Evolutionary conservation across 352 stramenopile genomes (phyloP).

Genomic region (Aphanomyces invadans): DNA sequence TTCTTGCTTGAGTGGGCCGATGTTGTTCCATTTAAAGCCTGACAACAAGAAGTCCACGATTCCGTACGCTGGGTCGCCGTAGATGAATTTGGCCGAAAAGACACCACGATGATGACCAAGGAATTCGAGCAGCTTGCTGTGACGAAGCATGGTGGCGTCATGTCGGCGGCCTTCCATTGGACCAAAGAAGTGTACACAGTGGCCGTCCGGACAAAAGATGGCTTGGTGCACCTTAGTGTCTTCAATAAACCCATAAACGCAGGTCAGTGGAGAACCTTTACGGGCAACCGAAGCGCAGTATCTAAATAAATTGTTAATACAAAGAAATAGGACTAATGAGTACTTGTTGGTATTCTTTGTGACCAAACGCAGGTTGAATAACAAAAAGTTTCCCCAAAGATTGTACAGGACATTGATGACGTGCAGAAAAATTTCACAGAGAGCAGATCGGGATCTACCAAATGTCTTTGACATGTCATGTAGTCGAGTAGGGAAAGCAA

Average conservation of each 20-base stretch:
- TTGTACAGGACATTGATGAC: conserved; percentile 18
- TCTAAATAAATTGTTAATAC: not conserved
- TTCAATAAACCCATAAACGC: conserved; percentile 24
- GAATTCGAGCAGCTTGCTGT: no score
- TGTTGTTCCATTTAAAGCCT: not conserved
- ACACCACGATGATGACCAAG: no score
- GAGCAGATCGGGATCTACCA: conserved; percentile 11
- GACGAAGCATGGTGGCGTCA: no score
- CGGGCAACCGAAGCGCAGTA: not conserved
- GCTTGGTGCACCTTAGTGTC: conserved; percentile 26
- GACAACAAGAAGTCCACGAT: not conserved
- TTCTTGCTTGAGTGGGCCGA: not conserved
- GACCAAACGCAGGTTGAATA: conserved; percentile 5
- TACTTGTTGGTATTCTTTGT: conserved; percentile 3
- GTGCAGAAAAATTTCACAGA: conserved; percentile 21
- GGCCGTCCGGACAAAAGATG: no score
- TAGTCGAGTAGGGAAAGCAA: conserved; percentile 8
- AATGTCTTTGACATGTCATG: conserved; percentile 20
- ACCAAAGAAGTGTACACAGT: no score
- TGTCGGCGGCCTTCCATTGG: no score
- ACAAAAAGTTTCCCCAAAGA: conserved; percentile 13
- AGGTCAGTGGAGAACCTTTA: not conserved
- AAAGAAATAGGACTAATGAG: not conserved
- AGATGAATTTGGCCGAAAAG: conserved; percentile 3
- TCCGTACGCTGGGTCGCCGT: not conserved